A percentile compares a stretch with the other conserved stretches of the same genome.
phyloP scores from a whole-genome alignment of 2,329 filamentous ascomycete species.

The Escovopsis sp. region DNA sequence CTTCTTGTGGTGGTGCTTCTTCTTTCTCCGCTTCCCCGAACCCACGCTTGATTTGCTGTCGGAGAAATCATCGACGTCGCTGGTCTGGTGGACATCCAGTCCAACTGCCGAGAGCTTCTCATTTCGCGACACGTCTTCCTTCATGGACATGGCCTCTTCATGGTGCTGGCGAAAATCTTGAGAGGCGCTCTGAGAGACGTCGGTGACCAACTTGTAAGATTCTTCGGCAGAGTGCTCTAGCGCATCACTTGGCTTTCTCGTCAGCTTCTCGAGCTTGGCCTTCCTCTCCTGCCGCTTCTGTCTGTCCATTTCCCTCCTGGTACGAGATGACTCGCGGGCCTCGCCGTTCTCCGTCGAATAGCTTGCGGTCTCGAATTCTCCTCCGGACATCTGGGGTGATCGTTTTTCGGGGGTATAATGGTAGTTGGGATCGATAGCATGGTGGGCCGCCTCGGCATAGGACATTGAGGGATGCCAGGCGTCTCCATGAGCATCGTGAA shows the following conservation, averaged over 20 bases:
- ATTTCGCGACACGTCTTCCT: neutral
- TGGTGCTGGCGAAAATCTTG: neutral
- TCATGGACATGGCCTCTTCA: neutral
- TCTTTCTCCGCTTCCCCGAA: slow-evolving; percentile 3
- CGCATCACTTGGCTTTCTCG: slow-evolving; percentile 1
- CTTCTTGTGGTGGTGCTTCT: neutral
- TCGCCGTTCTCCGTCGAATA: neutral
- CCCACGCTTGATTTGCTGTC: neutral
- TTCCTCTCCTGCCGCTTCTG: slow-evolving; percentile 1
- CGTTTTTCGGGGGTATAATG: neutral
- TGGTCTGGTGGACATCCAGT: neutral
- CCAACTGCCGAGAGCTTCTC: neutral
- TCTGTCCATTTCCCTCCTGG: neutral
- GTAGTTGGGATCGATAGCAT: slow-evolving; percentile 2
- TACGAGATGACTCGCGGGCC: neutral
- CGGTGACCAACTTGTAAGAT: neutral
- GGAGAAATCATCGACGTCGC: slow-evolving; percentile 1
- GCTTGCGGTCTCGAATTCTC: neutral
- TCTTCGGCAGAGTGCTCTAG: slow-evolving; percentile 1
- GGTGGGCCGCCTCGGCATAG: slow-evolving; percentile 27
- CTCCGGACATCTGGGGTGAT: neutral
- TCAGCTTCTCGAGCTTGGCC: neutral
- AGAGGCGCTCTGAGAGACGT: slow-evolving; percentile 1
- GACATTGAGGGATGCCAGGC: slow-evolving; percentile 31
- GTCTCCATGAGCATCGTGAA: slow-evolving; percentile 30